These are phyloP conservation scores for Amanita muscaria DNA, from an alignment of 768 basidiomycete genomes.

Conservation along the genomic window DNA sequence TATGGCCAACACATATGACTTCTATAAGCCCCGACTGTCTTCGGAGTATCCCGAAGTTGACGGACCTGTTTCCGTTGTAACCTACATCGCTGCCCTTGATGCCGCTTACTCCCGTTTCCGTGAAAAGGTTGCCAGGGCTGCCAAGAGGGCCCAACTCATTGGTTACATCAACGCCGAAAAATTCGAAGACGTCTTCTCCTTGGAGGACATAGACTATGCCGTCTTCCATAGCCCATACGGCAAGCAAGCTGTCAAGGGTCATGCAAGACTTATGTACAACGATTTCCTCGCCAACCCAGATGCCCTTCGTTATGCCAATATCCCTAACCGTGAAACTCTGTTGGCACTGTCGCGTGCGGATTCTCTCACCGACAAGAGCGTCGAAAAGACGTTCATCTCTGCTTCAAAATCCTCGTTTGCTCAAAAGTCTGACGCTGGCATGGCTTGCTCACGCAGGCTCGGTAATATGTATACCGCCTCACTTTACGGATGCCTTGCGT, in stretches of 20 bases:
- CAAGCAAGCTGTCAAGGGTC: slow-evolving; percentile 96
- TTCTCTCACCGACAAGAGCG: slow-evolving; percentile 85
- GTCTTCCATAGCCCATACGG: slow-evolving; percentile 98
- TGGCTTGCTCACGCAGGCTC: slow-evolving; percentile 82
- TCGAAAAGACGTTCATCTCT: slow-evolving; percentile 91
- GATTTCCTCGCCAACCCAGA: slow-evolving; percentile 82
- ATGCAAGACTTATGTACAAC: slow-evolving; percentile 85
- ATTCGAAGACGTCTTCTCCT: slow-evolving; percentile 47
- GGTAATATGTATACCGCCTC: slow-evolving; percentile 99
- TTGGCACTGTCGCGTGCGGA: slow-evolving; percentile 58
- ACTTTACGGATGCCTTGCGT: slow-evolving; percentile 89
- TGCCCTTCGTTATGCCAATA: slow-evolving; percentile 55
- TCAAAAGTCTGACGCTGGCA: slow-evolving; percentile 67
- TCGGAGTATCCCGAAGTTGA: slow-evolving; percentile 97
- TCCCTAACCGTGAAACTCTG: slow-evolving; percentile 64
- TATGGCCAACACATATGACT: slow-evolving; percentile 98
- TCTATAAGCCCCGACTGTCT: slow-evolving; percentile 95
- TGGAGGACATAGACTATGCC: slow-evolving; percentile 82
- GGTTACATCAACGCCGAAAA: slow-evolving; percentile 33
- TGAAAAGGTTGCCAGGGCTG: slow-evolving; percentile 64
- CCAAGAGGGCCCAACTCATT: slow-evolving; percentile 37
- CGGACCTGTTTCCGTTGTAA: slow-evolving; percentile 91
- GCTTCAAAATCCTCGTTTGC: slow-evolving; percentile 69
- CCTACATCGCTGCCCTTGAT: slow-evolving; percentile 92
- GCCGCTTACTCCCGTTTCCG: slow-evolving; percentile 79